These are phyloP conservation scores for Arabis alpina DNA, from an alignment of 345 rosid species.

Conservation along the genomic window DNA sequence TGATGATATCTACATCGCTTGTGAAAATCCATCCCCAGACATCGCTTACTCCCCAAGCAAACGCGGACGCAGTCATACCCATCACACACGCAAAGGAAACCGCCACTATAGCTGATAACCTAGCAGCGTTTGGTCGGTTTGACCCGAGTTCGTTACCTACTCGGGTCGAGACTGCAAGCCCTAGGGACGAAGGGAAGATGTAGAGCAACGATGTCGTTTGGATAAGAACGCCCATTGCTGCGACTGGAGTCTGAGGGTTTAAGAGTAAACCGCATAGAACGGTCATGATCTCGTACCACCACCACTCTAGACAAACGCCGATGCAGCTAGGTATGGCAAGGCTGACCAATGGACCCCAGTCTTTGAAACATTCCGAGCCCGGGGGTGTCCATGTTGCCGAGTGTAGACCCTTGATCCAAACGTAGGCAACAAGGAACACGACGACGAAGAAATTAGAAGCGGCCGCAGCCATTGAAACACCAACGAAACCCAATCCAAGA, in stretches of 20 bases:
- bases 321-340: slow-evolving; percentile 88
- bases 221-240: slow-evolving; percentile 90
- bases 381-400: slow-evolving; percentile 73
- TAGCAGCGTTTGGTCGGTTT: slow-evolving; percentile 59
- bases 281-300: slow-evolving; percentile 96
- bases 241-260: slow-evolving; percentile 74
- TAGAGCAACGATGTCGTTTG: slow-evolving; percentile 92
- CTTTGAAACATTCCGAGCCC: slow-evolving; percentile 66
- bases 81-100: slow-evolving; percentile 61
- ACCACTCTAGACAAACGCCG: slow-evolving; percentile 90
- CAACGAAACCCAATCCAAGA: slow-evolving; percentile 65
- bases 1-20: slow-evolving; percentile 59
- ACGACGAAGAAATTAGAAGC: slow-evolving; percentile 65
- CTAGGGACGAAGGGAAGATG: slow-evolving; percentile 85
- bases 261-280: slow-evolving; percentile 75
- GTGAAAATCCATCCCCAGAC: slow-evolving; percentile 87
- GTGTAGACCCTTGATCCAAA: slow-evolving; percentile 60
- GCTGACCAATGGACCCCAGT: slow-evolving; percentile 77
- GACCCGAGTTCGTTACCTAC: slow-evolving; percentile 95
- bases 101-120: slow-evolving; percentile 71
- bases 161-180: slow-evolving; percentile 85
- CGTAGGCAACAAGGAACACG: slow-evolving; percentile 50
- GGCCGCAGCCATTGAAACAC: slow-evolving; percentile 81
- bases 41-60: slow-evolving; percentile 70
- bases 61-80: slow-evolving; percentile 73